Evolutionary conservation across 148 eudicot species (phyloP).

Genomic region (Nyssa sinensis): DNA sequence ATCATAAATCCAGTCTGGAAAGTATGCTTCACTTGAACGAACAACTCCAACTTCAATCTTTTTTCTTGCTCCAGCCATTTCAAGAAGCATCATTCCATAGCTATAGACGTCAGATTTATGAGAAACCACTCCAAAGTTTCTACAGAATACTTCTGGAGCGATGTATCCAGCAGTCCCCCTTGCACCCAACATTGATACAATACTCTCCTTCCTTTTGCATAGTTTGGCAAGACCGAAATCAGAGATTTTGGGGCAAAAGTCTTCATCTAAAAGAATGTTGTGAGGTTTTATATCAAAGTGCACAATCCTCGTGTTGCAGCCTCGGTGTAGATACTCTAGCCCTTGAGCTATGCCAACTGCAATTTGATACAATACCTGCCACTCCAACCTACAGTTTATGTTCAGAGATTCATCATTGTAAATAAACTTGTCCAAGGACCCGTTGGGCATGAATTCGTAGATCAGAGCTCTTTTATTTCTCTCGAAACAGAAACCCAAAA

Average conservation of each 20-base stretch:
- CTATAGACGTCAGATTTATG: constrained; percentile 24
- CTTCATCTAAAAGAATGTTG: constrained; percentile 31
- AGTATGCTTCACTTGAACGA: constrained; percentile 5
- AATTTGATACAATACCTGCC: constrained; percentile 23
- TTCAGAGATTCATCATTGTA: background rate
- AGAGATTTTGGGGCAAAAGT: constrained; percentile 29
- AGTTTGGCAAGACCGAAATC: constrained; percentile 34
- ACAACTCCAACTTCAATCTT: background rate
- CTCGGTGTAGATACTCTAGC: constrained; percentile 45
- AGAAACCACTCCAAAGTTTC: constrained; percentile 18
- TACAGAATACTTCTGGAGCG: constrained; percentile 21
- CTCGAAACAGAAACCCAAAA: constrained; percentile 6
- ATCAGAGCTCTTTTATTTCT: background rate
- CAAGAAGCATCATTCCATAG: constrained; percentile 39
- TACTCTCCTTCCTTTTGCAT: constrained; percentile 17
- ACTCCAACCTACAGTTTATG: constrained; percentile 4
- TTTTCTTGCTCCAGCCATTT: constrained; percentile 11
- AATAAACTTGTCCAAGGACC: background rate
- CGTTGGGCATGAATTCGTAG: constrained; percentile 2
- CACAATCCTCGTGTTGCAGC: constrained; percentile 27
- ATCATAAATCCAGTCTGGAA: constrained; percentile 33
- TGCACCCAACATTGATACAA: too few relatives aligned
- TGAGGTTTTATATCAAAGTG: constrained; percentile 51
- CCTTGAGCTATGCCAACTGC: constrained; percentile 42
- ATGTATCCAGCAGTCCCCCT: too few relatives aligned